phyloP scores from a whole-genome alignment of 495 filamentous ascomycete genomes.

The Trypethelium eluteriae region DNA sequence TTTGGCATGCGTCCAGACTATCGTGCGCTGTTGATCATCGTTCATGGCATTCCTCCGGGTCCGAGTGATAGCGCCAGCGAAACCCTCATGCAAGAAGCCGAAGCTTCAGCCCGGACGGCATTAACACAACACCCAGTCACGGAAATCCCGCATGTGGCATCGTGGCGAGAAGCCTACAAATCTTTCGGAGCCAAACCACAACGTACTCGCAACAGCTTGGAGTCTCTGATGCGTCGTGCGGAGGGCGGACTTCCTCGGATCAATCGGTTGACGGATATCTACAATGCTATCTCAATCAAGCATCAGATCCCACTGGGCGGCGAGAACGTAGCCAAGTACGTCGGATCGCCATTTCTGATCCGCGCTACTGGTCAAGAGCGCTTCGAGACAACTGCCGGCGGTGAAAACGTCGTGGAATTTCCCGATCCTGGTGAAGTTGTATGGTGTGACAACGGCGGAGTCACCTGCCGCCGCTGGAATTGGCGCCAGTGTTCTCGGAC shows the following conservation, averaged over 20 bases:
- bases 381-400: constrained; percentile 28
- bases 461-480: constrained; percentile 36
- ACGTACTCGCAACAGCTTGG: constrained; percentile 26
- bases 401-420: constrained; percentile 24
- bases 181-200: constrained; percentile 22
- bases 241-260: constrained; percentile 31
- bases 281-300: constrained; percentile 36
- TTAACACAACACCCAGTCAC: constrained; percentile 15
- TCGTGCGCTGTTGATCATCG: constrained; percentile 20
- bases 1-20: constrained; percentile 20
- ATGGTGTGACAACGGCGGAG: constrained; percentile 33
- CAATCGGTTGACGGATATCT: constrained; percentile 36
- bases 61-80: constrained; percentile 20
- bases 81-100: constrained; percentile 16
- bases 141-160: constrained; percentile 18
- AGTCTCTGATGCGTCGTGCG: constrained; percentile 33
- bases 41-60: constrained; percentile 18
- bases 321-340: constrained; percentile 36
- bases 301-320: constrained; percentile 34
- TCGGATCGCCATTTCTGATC: constrained; percentile 29
- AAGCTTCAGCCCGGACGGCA: constrained; percentile 15
- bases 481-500: constrained; percentile 34
- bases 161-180: constrained; percentile 23
- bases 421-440: constrained; percentile 29
- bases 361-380: constrained; percentile 30